Evolutionary conservation across 2,329 filamentous ascomycete genomes (phyloP).

Genomic region (Fusarium luffae): DNA sequence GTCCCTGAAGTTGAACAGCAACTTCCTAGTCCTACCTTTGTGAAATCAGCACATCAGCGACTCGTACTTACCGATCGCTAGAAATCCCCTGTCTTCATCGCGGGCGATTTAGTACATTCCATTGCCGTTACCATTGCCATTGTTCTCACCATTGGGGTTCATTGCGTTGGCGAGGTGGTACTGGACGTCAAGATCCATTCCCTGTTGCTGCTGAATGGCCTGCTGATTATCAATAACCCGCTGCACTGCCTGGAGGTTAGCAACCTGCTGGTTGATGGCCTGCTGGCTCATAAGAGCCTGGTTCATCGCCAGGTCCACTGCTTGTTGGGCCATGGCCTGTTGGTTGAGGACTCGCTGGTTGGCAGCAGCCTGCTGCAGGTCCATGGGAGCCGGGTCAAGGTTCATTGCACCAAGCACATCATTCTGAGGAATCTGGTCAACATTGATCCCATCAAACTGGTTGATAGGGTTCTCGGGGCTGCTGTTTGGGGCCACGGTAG

Average conservation of each 20-base stretch:
- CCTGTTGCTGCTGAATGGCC: background rate
- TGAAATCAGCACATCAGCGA: background rate
- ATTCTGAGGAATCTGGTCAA: background rate
- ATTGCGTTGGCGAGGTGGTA: background rate
- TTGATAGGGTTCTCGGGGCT: background rate
- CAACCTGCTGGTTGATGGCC: background rate
- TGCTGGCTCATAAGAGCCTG: background rate
- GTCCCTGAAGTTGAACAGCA: background rate
- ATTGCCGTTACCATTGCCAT: background rate
- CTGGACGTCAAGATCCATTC: background rate
- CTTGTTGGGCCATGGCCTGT: background rate
- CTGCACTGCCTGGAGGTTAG: background rate
- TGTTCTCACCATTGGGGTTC: background rate
- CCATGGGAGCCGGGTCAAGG: background rate
- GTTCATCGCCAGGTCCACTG: background rate
- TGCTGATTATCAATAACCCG: background rate
- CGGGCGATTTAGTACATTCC: background rate
- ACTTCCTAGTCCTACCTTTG: background rate
- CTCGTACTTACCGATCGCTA: background rate
- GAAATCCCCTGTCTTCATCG: background rate
- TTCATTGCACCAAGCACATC: background rate
- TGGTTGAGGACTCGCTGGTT: background rate
- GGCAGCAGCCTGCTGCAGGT: background rate
- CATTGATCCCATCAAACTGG: background rate
- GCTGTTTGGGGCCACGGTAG: background rate